These are phyloP conservation scores for Staphylotrichum longicolle DNA, from an alignment of 495 filamentous ascomycete species.

Conservation along the genomic window DNA sequence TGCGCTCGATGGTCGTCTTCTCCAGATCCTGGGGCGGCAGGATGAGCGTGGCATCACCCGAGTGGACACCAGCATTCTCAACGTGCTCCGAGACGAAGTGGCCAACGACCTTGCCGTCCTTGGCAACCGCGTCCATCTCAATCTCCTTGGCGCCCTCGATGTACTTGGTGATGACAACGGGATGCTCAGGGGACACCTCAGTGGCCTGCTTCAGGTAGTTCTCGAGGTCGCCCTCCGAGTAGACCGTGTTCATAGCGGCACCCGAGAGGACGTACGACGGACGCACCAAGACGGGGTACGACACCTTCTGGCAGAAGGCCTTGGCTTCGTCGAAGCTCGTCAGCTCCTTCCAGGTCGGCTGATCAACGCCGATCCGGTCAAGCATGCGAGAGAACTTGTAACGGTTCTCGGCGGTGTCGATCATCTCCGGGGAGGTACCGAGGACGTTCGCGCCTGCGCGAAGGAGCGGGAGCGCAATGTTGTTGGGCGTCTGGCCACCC, in stretches of 20 bases:
- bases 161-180: slow-evolving; percentile 97
- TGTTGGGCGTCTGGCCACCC: slow-evolving; percentile 98
- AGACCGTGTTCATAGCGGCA: slow-evolving; percentile 96
- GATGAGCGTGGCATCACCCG: slow-evolving; percentile 91
- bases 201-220: slow-evolving; percentile 84
- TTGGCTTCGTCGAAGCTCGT: slow-evolving; percentile 85
- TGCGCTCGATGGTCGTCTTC: slow-evolving; percentile 80
- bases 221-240: slow-evolving; percentile 80
- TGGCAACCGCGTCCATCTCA: slow-evolving; percentile 93
- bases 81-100: slow-evolving; percentile 97
- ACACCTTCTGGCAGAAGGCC: slow-evolving; percentile 76
- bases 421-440: slow-evolving; percentile 97
- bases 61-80: slow-evolving; percentile 95
- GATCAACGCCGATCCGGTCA: slow-evolving; percentile 92
- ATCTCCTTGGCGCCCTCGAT: slow-evolving; percentile 97
- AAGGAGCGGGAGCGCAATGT: slow-evolving; percentile 87
- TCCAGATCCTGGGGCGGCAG: slow-evolving; percentile 93
- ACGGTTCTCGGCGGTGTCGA: slow-evolving; percentile 94
- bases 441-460: slow-evolving; percentile 88
- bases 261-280: slow-evolving; percentile 96
- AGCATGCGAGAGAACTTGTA: slow-evolving; percentile 99
- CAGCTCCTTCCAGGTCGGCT: slow-evolving; percentile 96
- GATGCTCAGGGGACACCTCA: slow-evolving; percentile 91
- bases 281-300: slow-evolving; percentile 89
- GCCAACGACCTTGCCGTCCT: slow-evolving; percentile 78